Evolutionary conservation across 2,329 filamentous ascomycete genomes (phyloP).

Genomic region (Thermoascus crustaceus): DNA sequence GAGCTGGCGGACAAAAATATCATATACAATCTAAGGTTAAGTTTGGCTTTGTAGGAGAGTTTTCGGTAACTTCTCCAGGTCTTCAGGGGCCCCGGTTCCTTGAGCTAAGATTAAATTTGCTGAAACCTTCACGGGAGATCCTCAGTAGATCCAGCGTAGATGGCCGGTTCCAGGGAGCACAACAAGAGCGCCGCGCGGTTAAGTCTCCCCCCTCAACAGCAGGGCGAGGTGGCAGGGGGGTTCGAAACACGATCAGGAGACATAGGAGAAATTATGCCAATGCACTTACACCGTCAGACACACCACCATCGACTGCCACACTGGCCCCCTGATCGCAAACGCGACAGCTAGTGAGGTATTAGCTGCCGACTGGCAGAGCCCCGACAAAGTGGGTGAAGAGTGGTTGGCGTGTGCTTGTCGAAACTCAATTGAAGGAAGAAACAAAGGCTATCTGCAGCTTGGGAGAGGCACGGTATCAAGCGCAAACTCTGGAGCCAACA

Average conservation of each 20-base stretch:
- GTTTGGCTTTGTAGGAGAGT: slow-evolving; percentile 1
- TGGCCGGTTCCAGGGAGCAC: too few relatives aligned
- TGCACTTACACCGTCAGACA: not conserved
- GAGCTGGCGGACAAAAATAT: not conserved
- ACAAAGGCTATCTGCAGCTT: not conserved
- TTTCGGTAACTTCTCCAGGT: slow-evolving; percentile 2
- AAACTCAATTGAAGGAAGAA: slow-evolving; percentile 1
- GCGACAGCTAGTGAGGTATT: not conserved
- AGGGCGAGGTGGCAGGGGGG: not conserved
- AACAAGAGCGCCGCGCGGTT: too few relatives aligned
- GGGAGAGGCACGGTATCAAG: not conserved
- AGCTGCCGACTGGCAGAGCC: not conserved
- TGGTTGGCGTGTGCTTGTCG: slow-evolving; percentile 1
- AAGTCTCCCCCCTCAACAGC: not conserved
- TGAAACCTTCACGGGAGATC: slow-evolving; percentile 2
- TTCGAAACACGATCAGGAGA: not conserved
- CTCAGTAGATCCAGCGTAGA: not conserved
- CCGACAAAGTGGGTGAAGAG: not conserved
- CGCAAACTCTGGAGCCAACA: not conserved
- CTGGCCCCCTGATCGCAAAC: not conserved
- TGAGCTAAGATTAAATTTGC: slow-evolving; percentile 2
- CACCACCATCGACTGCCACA: not conserved
- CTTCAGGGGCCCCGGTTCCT: slow-evolving; percentile 2
- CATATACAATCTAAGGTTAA: not conserved
- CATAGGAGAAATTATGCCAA: too few relatives aligned